Percentiles rank a stretch among this genome's conserved stretches.
phyloP scores from a whole-genome alignment of 345 rosid species.

The Anacardium occidentale region DNA sequence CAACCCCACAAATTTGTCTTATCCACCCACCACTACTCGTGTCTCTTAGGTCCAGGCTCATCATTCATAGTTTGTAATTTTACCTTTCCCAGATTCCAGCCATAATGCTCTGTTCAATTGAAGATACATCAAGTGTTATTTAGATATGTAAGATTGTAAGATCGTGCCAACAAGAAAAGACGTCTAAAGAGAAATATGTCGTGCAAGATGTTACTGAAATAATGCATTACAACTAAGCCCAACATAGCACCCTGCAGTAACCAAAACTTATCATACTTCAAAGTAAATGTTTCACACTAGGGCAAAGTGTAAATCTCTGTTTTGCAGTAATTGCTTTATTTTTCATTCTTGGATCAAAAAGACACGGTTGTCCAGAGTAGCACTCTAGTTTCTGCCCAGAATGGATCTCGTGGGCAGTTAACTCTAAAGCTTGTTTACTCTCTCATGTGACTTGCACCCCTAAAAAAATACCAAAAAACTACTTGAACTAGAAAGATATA shows the following conservation, averaged over 20 bases:
- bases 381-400: background rate
- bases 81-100: constrained; percentile 5
- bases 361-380: background rate
- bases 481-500: background rate
- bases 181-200: background rate
- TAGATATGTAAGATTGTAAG: background rate
- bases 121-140: background rate
- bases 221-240: background rate
- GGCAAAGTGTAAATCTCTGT: background rate
- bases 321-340: background rate
- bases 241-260: background rate
- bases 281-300: background rate
- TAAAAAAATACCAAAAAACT: no score
- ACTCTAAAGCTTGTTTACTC: background rate
- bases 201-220: background rate
- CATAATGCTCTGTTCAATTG: constrained; percentile 2
- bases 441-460: background rate
- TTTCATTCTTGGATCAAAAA: background rate
- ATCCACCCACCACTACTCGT: background rate
- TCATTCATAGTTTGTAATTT: background rate
- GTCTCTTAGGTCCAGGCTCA: background rate
- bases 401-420: background rate
- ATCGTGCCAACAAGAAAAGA: background rate
- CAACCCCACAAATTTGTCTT: constrained; percentile 13
- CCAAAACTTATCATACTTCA: background rate